A percentile compares a stretch with the other conserved stretches of the same genome.
Evolutionary conservation across 305 asterid species (phyloP).

Genomic region (Andrographis paniculata): DNA sequence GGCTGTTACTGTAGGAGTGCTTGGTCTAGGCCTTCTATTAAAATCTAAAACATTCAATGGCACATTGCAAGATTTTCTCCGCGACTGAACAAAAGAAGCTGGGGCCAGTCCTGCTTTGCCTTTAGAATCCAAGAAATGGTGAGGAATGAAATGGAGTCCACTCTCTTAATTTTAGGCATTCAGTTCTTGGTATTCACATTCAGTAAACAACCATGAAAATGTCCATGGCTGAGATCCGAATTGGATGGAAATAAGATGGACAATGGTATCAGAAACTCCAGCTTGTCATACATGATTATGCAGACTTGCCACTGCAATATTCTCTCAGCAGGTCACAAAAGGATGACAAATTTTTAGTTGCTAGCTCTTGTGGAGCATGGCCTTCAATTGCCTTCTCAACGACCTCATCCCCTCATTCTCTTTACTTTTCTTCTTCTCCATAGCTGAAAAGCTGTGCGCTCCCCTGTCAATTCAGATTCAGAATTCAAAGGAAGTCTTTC

Average conservation of each 20-base stretch:
- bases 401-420: constrained; percentile 38
- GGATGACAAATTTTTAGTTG: constrained; percentile 92
- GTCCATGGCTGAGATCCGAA: constrained; percentile 98
- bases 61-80: constrained; percentile 49
- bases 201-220: constrained; percentile 79
- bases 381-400: constrained; percentile 70
- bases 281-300: constrained; percentile 68
- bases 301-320: constrained; percentile 90
- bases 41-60: constrained; percentile 57
- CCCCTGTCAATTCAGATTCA: constrained; percentile 22
- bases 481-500: constrained; percentile 6
- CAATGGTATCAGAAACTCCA: constrained; percentile 83
- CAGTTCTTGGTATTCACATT: constrained; percentile 76
- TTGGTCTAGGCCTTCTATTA: constrained; percentile 64
- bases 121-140: constrained; percentile 57
- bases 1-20: constrained; percentile 74
- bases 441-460: constrained; percentile 14
- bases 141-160: constrained; percentile 80
- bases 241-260: constrained; percentile 89
- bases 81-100: constrained; percentile 60
- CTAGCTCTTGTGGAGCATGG: constrained; percentile 97
- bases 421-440: constrained; percentile 29
- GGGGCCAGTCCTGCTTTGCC: constrained; percentile 72
- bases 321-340: constrained; percentile 69
- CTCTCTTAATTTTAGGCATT: constrained; percentile 77